A percentile compares a stretch with the other conserved stretches of the same genome.
These are phyloP conservation scores for Ceratobasidium sp. DNA, from an alignment of 1,284 basidiomycete species.

Conservation along the genomic window DNA sequence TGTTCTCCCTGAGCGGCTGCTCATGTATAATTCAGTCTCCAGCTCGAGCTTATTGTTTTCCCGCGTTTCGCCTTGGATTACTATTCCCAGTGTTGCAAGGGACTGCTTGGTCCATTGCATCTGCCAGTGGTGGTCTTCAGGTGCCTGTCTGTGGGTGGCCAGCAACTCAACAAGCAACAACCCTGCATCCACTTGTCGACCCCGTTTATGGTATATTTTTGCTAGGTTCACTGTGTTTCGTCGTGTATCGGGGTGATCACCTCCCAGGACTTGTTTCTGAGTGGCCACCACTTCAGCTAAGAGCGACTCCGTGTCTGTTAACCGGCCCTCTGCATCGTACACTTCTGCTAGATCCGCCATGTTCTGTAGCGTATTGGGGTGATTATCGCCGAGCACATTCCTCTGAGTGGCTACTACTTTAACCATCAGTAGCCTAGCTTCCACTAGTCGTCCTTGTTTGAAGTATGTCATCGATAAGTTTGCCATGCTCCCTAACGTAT, in stretches of 20 bases:
- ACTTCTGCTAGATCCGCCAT: neutral
- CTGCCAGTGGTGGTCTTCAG: no score
- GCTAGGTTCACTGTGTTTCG: neutral
- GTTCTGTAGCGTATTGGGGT: neutral
- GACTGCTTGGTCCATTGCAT: neutral
- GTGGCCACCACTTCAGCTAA: neutral
- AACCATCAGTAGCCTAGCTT: neutral
- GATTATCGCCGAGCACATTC: neutral
- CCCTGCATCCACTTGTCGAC: no score
- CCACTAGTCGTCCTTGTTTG: neutral
- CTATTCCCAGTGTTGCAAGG: no score
- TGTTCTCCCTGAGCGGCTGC: no score
- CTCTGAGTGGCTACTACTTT: neutral
- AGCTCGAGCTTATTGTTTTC: no score
- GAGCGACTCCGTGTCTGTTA: neutral
- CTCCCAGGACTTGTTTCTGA: neutral
- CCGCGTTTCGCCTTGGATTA: no score
- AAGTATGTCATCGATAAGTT: no score
- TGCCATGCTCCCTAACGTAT: no score
- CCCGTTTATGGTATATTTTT: neutral
- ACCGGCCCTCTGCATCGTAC: neutral
- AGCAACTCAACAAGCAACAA: no score
- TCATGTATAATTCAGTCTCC: no score
- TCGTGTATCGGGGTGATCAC: neutral
- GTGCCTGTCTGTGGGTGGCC: no score